Conservation (phyloP, 257 asterid genomes). For the Gynochthodes officinalis region DNA sequence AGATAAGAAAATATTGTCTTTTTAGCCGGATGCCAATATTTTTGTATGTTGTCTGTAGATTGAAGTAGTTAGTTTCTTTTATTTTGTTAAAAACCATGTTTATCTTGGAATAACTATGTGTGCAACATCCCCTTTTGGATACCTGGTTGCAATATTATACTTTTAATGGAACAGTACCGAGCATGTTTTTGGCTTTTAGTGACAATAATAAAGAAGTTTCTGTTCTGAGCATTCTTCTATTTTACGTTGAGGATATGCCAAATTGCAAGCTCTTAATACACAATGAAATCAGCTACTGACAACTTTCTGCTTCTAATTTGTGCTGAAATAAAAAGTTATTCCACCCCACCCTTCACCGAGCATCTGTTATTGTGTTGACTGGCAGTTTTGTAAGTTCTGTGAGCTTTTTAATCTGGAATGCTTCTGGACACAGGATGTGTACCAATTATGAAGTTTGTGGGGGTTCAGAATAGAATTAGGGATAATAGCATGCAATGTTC, state of each 20-base stretch:
- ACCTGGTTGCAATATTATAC: neutral
- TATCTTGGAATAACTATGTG: neutral
- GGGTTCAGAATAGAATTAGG: neutral
- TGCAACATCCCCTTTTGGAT: neutral
- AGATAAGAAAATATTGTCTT: neutral
- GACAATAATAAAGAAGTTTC: neutral
- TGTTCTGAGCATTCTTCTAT: neutral
- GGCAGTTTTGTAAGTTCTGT: neutral
- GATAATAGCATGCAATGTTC: neutral
- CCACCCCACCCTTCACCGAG: neutral
- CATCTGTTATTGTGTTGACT: neutral
- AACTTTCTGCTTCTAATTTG: neutral
- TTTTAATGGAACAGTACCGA: neutral
- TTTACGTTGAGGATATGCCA: too few species aligned
- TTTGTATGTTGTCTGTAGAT: neutral
- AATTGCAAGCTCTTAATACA: neutral
- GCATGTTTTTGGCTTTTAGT: neutral
- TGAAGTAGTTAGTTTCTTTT: neutral
- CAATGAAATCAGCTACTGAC: neutral
- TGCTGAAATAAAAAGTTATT: neutral
- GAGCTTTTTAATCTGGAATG: neutral
- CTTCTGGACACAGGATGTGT: neutral
- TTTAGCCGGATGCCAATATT: neutral
- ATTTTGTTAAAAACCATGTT: neutral
- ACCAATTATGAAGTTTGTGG: neutral